These are phyloP conservation scores for Ophiostoma tasmaniense DNA, from an alignment of 2,329 filamentous ascomycete genomes.

Conservation along the genomic window DNA sequence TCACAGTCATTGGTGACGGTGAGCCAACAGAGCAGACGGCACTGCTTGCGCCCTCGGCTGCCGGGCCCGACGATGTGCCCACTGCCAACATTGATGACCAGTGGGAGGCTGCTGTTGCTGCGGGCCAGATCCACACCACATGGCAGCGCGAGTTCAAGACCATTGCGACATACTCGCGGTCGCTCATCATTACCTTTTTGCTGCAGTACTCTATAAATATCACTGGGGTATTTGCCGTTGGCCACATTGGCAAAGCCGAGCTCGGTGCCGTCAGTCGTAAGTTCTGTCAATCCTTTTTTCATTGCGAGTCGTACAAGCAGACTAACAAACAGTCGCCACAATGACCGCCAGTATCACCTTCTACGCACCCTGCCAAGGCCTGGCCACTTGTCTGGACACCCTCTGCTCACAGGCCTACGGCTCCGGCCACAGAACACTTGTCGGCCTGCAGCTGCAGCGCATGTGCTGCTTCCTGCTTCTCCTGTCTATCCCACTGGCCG, in stretches of 20 bases:
- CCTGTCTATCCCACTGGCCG: constrained; percentile 60
- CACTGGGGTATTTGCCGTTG: constrained; percentile 69
- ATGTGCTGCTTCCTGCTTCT: constrained; percentile 68
- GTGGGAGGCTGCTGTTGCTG: constrained; percentile 77
- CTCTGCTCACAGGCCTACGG: constrained; percentile 92
- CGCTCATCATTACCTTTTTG: constrained; percentile 64
- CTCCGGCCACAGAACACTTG: constrained; percentile 78
- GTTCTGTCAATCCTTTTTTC: too few species aligned
- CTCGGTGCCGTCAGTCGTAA: constrained; percentile 54
- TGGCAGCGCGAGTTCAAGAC: constrained; percentile 88
- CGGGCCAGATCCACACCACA: constrained; percentile 76
- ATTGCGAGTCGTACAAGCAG: too few species aligned
- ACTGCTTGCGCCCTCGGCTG: constrained; percentile 23
- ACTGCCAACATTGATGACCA: constrained; percentile 49
- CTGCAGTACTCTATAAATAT: constrained; percentile 82
- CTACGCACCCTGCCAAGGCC: constrained; percentile 69
- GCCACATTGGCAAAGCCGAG: constrained; percentile 63
- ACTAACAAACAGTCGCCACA: constrained; percentile 44
- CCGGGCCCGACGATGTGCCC: constrained; percentile 23
- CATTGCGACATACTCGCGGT: constrained; percentile 60
- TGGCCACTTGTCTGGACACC: constrained; percentile 84
- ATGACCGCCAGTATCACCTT: constrained; percentile 78
- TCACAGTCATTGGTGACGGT: constrained; percentile 36
- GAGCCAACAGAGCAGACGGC: constrained; percentile 31
- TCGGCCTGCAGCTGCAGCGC: constrained; percentile 72